phyloP scores from a whole-genome alignment of 1,284 basidiomycete genomes.

The Tremellales sp. region DNA sequence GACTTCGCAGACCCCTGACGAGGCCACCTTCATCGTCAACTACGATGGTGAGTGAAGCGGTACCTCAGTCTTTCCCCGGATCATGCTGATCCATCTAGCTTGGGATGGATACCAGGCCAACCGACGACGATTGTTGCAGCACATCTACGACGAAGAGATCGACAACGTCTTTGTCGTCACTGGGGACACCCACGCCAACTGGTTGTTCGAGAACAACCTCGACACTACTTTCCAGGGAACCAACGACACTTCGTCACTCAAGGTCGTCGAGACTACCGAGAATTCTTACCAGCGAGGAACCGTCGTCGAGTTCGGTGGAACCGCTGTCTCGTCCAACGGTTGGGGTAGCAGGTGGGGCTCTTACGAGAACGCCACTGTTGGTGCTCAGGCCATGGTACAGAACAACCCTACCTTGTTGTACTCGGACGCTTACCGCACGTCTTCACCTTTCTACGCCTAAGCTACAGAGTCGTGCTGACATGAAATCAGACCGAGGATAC shows the following conservation, averaged over 20 bases:
- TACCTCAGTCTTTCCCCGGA: neutral
- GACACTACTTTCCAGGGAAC: conserved; percentile 10
- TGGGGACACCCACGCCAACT: conserved; percentile 57
- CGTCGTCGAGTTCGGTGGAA: conserved; percentile 65
- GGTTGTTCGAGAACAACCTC: conserved; percentile 17
- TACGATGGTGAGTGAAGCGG: conserved; percentile 22
- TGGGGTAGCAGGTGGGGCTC: conserved; percentile 7
- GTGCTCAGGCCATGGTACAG: conserved; percentile 1
- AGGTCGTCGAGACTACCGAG: conserved; percentile 30
- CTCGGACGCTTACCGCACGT: conserved; percentile 4
- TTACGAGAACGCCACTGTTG: conserved; percentile 5
- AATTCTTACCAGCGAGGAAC: conserved; percentile 51
- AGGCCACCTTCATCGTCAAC: conserved; percentile 47
- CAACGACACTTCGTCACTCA: conserved; percentile 10
- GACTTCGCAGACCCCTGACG: conserved; percentile 11
- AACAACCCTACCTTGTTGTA: conserved; percentile 7
- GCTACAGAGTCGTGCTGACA: neutral
- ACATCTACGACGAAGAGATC: conserved; percentile 56
- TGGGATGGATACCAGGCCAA: conserved; percentile 65
- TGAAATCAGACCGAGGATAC: conserved; percentile 7
- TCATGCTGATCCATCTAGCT: conserved; percentile 20
- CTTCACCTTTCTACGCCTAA: neutral
- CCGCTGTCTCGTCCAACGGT: conserved; percentile 58
- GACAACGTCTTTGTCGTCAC: conserved; percentile 59
- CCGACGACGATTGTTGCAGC: conserved; percentile 57